Evolutionary conservation across 768 basidiomycete genomes (phyloP), one percentile per base, ranked within the genome.

Genomic region (Serendipita indica): DNA sequence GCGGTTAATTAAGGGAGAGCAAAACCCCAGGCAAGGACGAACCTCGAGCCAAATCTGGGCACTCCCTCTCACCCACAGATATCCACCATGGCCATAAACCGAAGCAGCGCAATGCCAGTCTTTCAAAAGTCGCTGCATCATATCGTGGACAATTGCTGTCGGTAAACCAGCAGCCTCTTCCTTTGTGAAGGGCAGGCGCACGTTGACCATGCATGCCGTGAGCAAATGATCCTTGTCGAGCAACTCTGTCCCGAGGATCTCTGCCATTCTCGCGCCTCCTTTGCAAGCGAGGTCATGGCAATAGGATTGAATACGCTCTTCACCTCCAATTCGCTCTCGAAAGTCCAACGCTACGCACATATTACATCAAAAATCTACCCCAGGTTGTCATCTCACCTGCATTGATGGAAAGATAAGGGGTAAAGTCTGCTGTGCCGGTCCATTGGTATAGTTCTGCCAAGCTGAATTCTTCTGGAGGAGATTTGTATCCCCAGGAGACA

Each of bases 281-380:
- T 75, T 67, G 2, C 84, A 60, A 2, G 87, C 89, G 3, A 89
- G 74, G 6, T 72, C 64, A 67, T 82, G 83, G 63, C 81, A 86
- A 67, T 90, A 89, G 5, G 71, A 70, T 62, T 77, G 79, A 60
- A 92, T 91, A 43, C 73, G 75, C 25, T 76, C 68, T 67, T 92
- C 89, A 3, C 89, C 88, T 1, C 89, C 89, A 1, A 89, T 68
- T 72, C 77, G 78, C 60, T 75, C 65, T 28, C 89, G 79, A 70
- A 91, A 91, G 30, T 81, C 77, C 3, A 89, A 67, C 0, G 88
- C 89, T 82, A 57, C 20, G 20, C 33, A 45, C 12, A 20, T 2
- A 39, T 41, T 25, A 25, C 12, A 10, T 46, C 10, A 25, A 20
- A 14, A 12, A 25, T 10, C 10, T 46, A 25, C 12, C 14, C 45